These are phyloP conservation scores for Ogataea pignaliae DNA, from an alignment of 805 yeast genomes.

Conservation along the genomic window DNA sequence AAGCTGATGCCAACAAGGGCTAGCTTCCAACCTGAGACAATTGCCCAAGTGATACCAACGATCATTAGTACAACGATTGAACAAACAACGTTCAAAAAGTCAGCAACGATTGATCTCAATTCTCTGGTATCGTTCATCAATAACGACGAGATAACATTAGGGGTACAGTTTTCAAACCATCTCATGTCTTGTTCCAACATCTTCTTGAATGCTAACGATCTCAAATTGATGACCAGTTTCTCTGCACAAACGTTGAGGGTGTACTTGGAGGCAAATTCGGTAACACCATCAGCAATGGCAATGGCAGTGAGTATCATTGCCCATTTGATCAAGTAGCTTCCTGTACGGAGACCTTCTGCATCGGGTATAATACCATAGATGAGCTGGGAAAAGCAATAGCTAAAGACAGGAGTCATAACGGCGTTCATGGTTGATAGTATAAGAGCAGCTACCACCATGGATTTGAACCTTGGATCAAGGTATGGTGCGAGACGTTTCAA, in stretches of 20 bases:
- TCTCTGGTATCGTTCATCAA: constrained; percentile 82
- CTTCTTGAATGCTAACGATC: constrained; percentile 44
- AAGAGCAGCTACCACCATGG: constrained; percentile 45
- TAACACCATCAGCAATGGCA: constrained; percentile 58
- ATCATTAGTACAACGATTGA: constrained; percentile 50
- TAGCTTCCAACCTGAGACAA: constrained; percentile 78
- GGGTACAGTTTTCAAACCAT: constrained; percentile 46
- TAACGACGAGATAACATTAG: constrained; percentile 58
- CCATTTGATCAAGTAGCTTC: constrained; percentile 50
- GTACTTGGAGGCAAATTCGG: constrained; percentile 47
- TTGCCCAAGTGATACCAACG: constrained; percentile 73
- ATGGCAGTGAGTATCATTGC: constrained; percentile 58
- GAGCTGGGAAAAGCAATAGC: constrained; percentile 70
- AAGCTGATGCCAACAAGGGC: constrained; percentile 78
- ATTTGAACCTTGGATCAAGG: constrained; percentile 4
- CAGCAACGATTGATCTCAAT: constrained; percentile 58
- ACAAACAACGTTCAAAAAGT: constrained; percentile 51
- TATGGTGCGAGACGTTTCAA: constrained; percentile 16
- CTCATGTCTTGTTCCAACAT: constrained; percentile 47
- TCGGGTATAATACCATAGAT: constrained; percentile 58
- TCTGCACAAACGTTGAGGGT: constrained; percentile 60
- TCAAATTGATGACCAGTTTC: constrained; percentile 53
- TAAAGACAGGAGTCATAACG: constrained; percentile 67
- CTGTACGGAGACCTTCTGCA: constrained; percentile 24
- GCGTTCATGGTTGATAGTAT: constrained; percentile 53